Evolutionary conservation across 495 filamentous ascomycete genomes (phyloP).

Genomic region (Lophiotrema nucula): DNA sequence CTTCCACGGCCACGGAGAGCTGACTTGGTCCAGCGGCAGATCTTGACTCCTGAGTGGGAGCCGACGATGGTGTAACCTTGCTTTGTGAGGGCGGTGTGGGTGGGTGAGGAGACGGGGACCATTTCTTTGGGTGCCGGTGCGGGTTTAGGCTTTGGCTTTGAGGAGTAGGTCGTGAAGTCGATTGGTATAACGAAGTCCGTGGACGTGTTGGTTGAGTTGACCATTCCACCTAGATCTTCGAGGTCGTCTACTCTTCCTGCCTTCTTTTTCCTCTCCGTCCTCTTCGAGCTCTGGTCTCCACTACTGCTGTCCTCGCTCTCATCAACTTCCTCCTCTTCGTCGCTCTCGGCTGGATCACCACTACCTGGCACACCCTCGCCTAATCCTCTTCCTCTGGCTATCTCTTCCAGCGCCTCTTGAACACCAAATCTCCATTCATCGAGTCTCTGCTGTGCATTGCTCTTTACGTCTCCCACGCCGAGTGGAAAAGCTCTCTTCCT

Average conservation of each 20-base stretch:
- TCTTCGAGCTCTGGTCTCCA: constrained; percentile 42
- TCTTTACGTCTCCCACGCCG: constrained; percentile 82
- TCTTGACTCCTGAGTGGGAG: constrained; percentile 94
- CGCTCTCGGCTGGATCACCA: constrained; percentile 79
- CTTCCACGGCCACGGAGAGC: constrained; percentile 92
- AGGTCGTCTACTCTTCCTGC: constrained; percentile 64
- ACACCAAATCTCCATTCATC: constrained; percentile 76
- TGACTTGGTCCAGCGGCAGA: constrained; percentile 97
- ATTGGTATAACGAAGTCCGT: constrained; percentile 61
- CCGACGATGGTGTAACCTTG: constrained; percentile 95
- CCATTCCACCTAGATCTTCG: constrained; percentile 74
- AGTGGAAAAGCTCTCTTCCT: constrained; percentile 79
- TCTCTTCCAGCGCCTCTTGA: constrained; percentile 65
- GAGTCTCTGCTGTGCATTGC: constrained; percentile 61
- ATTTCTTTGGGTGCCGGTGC: constrained; percentile 70
- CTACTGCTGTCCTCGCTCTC: constrained; percentile 61
- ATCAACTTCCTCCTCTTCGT: constrained; percentile 65
- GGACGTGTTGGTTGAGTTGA: constrained; percentile 46
- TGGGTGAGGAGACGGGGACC: constrained; percentile 87
- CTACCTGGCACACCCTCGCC: constrained; percentile 81
- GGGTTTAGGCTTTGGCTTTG: constrained; percentile 40
- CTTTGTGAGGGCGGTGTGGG: constrained; percentile 82
- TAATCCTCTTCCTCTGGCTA: constrained; percentile 59
- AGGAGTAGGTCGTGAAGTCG: constrained; percentile 75
- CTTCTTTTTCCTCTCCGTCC: constrained; percentile 42